Base-by-base conservation (phyloP, 441 rosid genomes). In the Breynia disticha region DNA sequence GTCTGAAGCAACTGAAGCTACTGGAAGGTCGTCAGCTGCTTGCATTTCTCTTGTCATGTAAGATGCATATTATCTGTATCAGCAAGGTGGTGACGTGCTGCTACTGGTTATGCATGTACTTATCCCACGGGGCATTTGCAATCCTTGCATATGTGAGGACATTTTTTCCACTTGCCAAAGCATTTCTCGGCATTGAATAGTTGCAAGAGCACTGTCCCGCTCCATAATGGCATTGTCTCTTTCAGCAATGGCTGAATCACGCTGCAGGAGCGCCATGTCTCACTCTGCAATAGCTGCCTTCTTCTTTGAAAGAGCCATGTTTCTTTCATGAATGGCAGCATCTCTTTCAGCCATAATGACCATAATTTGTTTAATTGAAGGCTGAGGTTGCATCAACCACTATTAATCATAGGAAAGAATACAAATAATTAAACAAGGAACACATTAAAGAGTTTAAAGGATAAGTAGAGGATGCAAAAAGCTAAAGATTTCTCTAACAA, bases 311-410 rank as follows among this genome's bases (percentile, higher is more conserved):
- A 93, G 54, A 13, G 97, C 98, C 51, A 84, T 68, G 47, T 93
- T 84, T 71, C 88, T 81, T 68, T 93, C 97, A 60, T 84, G 95
- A 39, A 93, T 66, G 5, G 96, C 95, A 55, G 91, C 95, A 74
- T 93, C 98, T 18, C 97, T 80, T 75, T 93, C 97, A 19, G 95
- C 90, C 82, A 93, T 86, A 61, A 93, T 81, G 48, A 80, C 73
- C 97, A 93, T 93, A 54, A 93, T 88, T 76, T 88, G 97, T 79
- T 93, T 93, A 95, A 93, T 93, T 12, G 98, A 84, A 51, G 95
- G 98, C 73, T 84, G 97, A 71, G 83, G 78, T 64, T 81, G 98
- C 93, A 84, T 74, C 76, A 86, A 65, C 97, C 97, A 93, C 95
- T 93, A 83, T n/a, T 65, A 66, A 56, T 48, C 50, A 57, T 57